phyloP scores from a whole-genome alignment of 371 early-diverging fungal genomes.

The Apophysomyces elegans region DNA sequence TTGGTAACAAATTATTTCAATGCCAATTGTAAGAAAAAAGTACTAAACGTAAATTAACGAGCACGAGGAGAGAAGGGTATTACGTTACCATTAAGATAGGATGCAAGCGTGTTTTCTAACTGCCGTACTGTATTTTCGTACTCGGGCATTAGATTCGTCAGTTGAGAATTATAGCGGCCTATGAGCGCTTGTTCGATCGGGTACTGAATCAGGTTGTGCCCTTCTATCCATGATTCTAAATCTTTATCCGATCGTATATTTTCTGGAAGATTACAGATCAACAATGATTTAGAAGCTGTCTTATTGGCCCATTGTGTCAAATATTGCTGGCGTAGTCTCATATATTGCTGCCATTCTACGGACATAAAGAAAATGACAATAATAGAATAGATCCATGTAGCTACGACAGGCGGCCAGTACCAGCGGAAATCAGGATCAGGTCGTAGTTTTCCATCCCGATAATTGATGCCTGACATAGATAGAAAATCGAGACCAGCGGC shows the following conservation, averaged over 20 bases:
- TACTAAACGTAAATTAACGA: neutral
- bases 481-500: conserved; percentile 32
- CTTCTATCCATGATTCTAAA: conserved; percentile 50
- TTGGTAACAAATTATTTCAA: too few relatives aligned
- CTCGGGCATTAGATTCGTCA: conserved; percentile 65
- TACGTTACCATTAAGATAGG: conserved; percentile 47
- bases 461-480: conserved; percentile 44
- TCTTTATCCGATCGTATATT: conserved; percentile 50
- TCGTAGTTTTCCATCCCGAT: conserved; percentile 27
- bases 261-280: conserved; percentile 65
- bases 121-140: conserved; percentile 64
- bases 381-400: conserved; percentile 58
- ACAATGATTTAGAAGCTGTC: conserved; percentile 55
- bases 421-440: conserved; percentile 33
- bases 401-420: conserved; percentile 63
- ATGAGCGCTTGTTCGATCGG: conserved; percentile 60
- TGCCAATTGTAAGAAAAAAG: too few relatives aligned
- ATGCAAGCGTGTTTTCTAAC: conserved; percentile 65
- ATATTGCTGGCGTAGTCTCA: conserved; percentile 52
- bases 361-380: conserved; percentile 51
- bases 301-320: conserved; percentile 57
- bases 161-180: conserved; percentile 64
- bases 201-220: conserved; percentile 25
- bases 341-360: conserved; percentile 53
- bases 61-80: neutral